Base-by-base conservation (phyloP, 176 grass and related monocot genomes). In the Pontederia crassipes region DNA sequence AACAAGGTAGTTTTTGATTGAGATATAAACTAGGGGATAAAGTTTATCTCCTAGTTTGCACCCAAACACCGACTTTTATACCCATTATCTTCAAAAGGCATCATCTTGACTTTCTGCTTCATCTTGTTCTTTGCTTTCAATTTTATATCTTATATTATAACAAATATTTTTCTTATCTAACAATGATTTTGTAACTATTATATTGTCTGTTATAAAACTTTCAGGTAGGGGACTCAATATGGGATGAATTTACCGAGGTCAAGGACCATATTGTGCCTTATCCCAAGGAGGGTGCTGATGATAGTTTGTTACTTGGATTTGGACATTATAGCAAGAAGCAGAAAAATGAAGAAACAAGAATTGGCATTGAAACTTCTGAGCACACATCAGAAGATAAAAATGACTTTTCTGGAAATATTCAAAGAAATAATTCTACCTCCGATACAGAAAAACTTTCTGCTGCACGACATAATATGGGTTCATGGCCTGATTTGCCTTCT, bases 401-500 rank as follows among this genome's bases (percentile, higher is more conserved):
- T 80, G 72, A 70, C 65, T 75, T 75, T 76, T 61, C 29, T 12
- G 63, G 45, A 66, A 73, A 17, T 77, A 58, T 73, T 56, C 48
- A 80, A 60, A 66, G 87, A 74, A 78, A 87, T 72, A 72, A 84
- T 62, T 65, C 77, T 77, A 59, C 70, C 12, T 66, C 74, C 64
- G 69, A 78, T 73, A 71, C 81, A 4, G 32, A 15, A 59, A 71
- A 81, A 53, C 61, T 78, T 78, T 75, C 67, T 78, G 67, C 77
- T 82, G 59, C 69, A 55, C 68, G 27, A 75, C 68, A 86, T 65
- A 79, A 89, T 64, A 75, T 86, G 58, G 91, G 90, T 66, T 71
- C 79, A 40, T 97, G 87, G 92, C 92, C 92, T 12, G 81, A 97
- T 64, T 76, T 97, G 14, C 92, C 87, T 88, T 86, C 81, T 61